Base-by-base conservation (phyloP, 2,329 filamentous ascomycete genomes). In the Ceratocystis papillata region DNA sequence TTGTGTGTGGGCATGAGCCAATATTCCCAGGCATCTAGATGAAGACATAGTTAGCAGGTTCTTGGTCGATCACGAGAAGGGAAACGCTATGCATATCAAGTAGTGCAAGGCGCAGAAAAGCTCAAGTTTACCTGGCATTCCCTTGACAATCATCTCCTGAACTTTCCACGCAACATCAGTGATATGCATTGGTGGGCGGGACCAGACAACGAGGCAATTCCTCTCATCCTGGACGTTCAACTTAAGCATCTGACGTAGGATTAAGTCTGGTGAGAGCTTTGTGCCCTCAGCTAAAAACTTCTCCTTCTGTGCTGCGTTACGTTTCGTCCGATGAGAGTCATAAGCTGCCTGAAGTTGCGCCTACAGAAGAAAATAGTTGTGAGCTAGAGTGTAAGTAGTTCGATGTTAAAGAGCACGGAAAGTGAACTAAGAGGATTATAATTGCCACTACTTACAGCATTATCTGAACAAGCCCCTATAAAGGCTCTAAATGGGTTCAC, bases 201-300 rank as follows among this genome's bases (percentile, higher is more conserved):
- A 90, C 90, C 91, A 96, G 72, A 96, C 86, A 0, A 91, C 89
- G 10, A 96, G 79, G 73, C 92, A 95, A 72, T 96, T 81, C 50
- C 93, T 80, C 53, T 84, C 82, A 73, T 97, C 93, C 0, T 85
- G 86, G 69, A 89, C 81, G 45, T 87, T 76, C 0, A 80, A 75
- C 17, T 57, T 25, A n/a, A 67, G 28, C 8, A 67, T 22, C 17
- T 22, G 22, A 25, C 59, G 63, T 17, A 67, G 44, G 15, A 59
- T 65, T 0, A 82, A 81, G 55, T 86, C 80, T 70, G 87, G 82
- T 41, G 96, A 77, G 65, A 86, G 86, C 62, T 86, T 77, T 0
- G 96, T 80, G 65, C 90, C 86, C 1, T 86, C 50, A 0, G 63
- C 55, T 2, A 84, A 72, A 67, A 96, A 86, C 71, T 87, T 90